These are phyloP conservation scores for Sordariomycetes sp. DNA, from an alignment of 2,329 filamentous ascomycete species.

Conservation along the genomic window DNA sequence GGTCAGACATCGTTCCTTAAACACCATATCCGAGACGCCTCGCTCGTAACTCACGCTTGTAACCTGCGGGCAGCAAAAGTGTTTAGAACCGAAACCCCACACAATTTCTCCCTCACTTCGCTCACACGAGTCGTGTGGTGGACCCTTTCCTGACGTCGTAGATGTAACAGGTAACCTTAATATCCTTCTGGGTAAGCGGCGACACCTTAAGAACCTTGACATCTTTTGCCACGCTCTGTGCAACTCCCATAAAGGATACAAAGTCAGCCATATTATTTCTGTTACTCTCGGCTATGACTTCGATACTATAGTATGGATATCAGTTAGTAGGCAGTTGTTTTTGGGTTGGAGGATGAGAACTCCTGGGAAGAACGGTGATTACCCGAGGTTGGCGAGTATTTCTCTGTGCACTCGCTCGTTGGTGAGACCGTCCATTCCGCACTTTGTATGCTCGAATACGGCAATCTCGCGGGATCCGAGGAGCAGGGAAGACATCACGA, in stretches of 20 bases:
- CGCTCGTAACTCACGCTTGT: too few relatives aligned
- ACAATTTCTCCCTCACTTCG: background rate
- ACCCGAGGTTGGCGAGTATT: constrained; percentile 38
- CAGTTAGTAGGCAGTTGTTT: background rate
- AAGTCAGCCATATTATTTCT: constrained; percentile 28
- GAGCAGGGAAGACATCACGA: constrained; percentile 69
- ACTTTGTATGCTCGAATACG: constrained; percentile 61
- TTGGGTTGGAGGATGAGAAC: background rate
- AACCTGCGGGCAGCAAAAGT: too few relatives aligned
- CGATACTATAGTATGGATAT: constrained; percentile 4
- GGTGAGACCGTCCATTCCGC: constrained; percentile 59
- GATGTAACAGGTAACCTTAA: constrained; percentile 43
- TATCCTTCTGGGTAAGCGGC: constrained; percentile 37
- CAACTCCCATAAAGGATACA: constrained; percentile 40
- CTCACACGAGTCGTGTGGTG: constrained; percentile 7
- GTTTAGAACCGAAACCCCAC: too few relatives aligned
- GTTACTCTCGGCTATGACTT: constrained; percentile 11
- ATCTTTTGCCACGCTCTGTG: constrained; percentile 47
- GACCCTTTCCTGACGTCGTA: constrained; percentile 60
- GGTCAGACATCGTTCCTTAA: too few relatives aligned
- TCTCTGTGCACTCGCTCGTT: constrained; percentile 38
- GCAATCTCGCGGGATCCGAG: constrained; percentile 65
- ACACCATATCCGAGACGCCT: too few relatives aligned
- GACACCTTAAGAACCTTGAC: constrained; percentile 42
- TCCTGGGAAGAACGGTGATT: constrained; percentile 11